Conservation (phyloP, 805 yeast species). For the Ogataea nakhonphanomensis region DNA sequence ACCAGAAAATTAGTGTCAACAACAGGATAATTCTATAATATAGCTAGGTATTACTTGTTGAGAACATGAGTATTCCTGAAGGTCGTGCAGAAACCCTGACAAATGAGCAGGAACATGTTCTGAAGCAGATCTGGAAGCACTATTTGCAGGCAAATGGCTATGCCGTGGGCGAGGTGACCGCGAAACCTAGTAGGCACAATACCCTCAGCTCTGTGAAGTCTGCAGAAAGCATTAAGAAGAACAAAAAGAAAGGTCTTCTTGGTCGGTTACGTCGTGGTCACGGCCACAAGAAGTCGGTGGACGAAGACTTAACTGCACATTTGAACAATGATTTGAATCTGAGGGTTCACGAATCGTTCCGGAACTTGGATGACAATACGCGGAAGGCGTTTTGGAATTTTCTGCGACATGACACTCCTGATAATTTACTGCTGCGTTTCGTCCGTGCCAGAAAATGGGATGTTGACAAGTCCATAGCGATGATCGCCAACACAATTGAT, state of each 20-base stretch:
- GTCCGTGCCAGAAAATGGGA: slow-evolving; percentile 87
- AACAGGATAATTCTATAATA: not conserved
- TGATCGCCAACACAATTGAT: slow-evolving; percentile 68
- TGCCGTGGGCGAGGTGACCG: slow-evolving; percentile 18
- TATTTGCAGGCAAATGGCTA: slow-evolving; percentile 59
- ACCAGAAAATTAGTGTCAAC: slow-evolving; percentile 2
- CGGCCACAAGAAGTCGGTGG: slow-evolving; percentile 23
- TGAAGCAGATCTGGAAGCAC: slow-evolving; percentile 73
- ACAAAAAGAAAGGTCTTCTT: slow-evolving; percentile 33
- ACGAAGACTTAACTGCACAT: slow-evolving; percentile 17
- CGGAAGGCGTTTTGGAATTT: slow-evolving; percentile 54
- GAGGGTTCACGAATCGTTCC: slow-evolving; percentile 42
- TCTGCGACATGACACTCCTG: slow-evolving; percentile 77
- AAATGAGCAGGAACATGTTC: slow-evolving; percentile 54
- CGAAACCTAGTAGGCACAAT: slow-evolving; percentile 14
- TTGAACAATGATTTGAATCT: slow-evolving; percentile 28
- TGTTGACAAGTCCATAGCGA: slow-evolving; percentile 59
- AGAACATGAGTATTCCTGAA: slow-evolving; percentile 20
- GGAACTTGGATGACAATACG: slow-evolving; percentile 50
- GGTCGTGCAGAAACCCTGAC: slow-evolving; percentile 47
- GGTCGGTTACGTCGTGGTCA: slow-evolving; percentile 29
- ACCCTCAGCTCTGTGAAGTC: slow-evolving; percentile 31
- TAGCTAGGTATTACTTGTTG: not conserved
- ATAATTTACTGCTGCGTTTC: slow-evolving; percentile 70
- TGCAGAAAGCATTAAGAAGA: slow-evolving; percentile 24